Evolutionary conservation across 192 early-diverging fungal species (phyloP).

Genomic region (Borealophlyctis nickersoniae): DNA sequence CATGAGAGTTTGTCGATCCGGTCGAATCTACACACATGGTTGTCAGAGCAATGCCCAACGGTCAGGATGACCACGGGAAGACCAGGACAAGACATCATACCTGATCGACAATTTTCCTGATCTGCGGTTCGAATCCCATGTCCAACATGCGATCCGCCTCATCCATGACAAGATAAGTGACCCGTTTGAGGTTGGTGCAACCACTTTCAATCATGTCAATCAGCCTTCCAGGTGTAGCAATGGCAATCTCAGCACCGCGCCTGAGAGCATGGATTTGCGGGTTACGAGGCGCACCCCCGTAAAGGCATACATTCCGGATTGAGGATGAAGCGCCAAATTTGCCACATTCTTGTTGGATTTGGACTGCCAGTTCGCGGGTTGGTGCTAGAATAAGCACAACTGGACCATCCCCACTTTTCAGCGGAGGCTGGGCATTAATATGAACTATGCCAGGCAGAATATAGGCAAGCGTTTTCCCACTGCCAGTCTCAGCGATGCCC

Average conservation of each 20-base stretch:
- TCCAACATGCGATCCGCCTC: slow-evolving; percentile 89
- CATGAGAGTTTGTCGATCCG: slow-evolving; percentile 96
- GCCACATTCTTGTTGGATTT: slow-evolving; percentile 84
- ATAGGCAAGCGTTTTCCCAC: slow-evolving; percentile 61
- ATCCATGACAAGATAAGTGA: slow-evolving; percentile 89
- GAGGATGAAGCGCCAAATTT: slow-evolving; percentile 79
- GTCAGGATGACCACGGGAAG: not conserved
- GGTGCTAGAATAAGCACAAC: slow-evolving; percentile 70
- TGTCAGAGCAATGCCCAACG: not conserved
- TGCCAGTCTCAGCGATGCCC: slow-evolving; percentile 75
- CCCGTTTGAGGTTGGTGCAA: slow-evolving; percentile 79
- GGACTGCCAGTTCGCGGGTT: slow-evolving; percentile 87
- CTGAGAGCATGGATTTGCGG: slow-evolving; percentile 70
- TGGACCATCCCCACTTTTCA: slow-evolving; percentile 81
- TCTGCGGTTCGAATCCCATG: slow-evolving; percentile 85
- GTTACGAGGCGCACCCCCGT: slow-evolving; percentile 34
- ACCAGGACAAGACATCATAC: not conserved
- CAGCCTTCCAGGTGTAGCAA: slow-evolving; percentile 90
- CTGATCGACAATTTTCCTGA: slow-evolving; percentile 57
- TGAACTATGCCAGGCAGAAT: slow-evolving; percentile 76
- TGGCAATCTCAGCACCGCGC: slow-evolving; percentile 84
- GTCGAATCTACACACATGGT: slow-evolving; percentile 61
- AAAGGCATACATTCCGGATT: slow-evolving; percentile 89
- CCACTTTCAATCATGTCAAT: slow-evolving; percentile 93
- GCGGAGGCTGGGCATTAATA: slow-evolving; percentile 90